phyloP scores from a whole-genome alignment of 2,329 filamentous ascomycete genomes.

The Macrophomina pseudophaseolina region DNA sequence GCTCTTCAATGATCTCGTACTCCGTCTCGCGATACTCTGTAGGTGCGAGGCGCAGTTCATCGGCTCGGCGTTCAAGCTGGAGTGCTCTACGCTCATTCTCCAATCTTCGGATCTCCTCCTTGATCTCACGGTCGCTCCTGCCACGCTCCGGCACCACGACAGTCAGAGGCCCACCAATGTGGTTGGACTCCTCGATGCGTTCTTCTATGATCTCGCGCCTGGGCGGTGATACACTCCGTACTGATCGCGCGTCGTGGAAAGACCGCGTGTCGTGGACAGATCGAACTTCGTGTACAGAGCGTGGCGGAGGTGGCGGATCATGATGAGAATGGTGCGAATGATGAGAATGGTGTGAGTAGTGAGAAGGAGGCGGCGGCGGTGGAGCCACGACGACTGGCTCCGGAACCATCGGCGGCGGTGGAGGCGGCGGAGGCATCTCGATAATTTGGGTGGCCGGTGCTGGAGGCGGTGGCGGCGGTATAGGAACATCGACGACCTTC shows the following conservation, averaged over 20 bases:
- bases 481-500: slow-evolving; percentile 25
- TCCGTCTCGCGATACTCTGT: slow-evolving; percentile 48
- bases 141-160: slow-evolving; percentile 57
- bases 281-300: background rate
- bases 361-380: slow-evolving; percentile 33
- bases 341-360: slow-evolving; percentile 15
- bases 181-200: slow-evolving; percentile 53
- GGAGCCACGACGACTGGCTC: slow-evolving; percentile 33
- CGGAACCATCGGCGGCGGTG: slow-evolving; percentile 19
- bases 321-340: slow-evolving; percentile 25
- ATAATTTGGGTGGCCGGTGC: slow-evolving; percentile 12
- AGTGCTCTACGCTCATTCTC: slow-evolving; percentile 68
- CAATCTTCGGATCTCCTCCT: slow-evolving; percentile 72
- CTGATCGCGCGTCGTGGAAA: slow-evolving; percentile 38
- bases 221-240: slow-evolving; percentile 40
- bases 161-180: slow-evolving; percentile 53
- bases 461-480: slow-evolving; percentile 21
- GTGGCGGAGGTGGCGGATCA: slow-evolving; percentile 34
- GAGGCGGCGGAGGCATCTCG: slow-evolving; percentile 29
- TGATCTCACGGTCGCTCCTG: slow-evolving; percentile 67
- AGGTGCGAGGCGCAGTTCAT: slow-evolving; percentile 17
- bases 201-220: slow-evolving; percentile 40
- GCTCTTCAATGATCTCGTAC: slow-evolving; percentile 68
- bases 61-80: slow-evolving; percentile 60
- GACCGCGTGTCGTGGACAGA: slow-evolving; percentile 24